Base-by-base conservation (phyloP, 768 basidiomycete genomes). In the Termitomyces sp. region DNA sequence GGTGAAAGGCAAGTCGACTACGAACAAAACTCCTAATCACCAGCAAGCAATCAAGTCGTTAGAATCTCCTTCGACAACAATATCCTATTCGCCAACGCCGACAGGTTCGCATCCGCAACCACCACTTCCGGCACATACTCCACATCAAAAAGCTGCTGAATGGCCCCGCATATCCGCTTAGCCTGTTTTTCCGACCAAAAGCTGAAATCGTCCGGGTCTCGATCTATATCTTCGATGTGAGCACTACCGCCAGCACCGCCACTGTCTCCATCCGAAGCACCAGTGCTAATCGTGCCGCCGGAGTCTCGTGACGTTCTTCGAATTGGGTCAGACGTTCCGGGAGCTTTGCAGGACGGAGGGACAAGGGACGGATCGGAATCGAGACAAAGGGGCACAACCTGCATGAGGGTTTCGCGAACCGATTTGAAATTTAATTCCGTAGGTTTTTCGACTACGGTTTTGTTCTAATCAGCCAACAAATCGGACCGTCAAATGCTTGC, bases 101-200 rank as follows among this genome's bases (percentile, higher is more conserved):
- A 82, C 66, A 98, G 69, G 70, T 98, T 98, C 27, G 97, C 94
- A 65, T 97, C 94, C 2, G 93, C 96, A 46, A 98, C 78, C 48
- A 99, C 79, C 37, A 99, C 94, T 65, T 96, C 92, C 23, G 86
- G 82, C 9, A 86, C 87, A 67, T 94, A 88, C 66, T 98, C 95
- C 40, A 98, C 88, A 25, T 79, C 84, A 70, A 97, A 98, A 30
- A 88, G 82, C 68, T 91, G 83, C 62, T 89, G 75, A 56, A 96
- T 84, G 27, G 84, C 86, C 19, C 75, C 72, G 51, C 88, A 88
- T 62, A 99, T 98, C 53, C 92, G 83, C 71, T 86, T 88, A 55
- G 96, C 97, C 69, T 99, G 96, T 42, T 77, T 75, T 63, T 89
- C 87, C 1, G 88, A 88, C 92, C 94, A 96, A 74, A 99, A 94